Percentiles rank a stretch among this genome's conserved stretches.
phyloP scores from a whole-genome alignment of 2,329 filamentous ascomycete genomes.

The Fusarium metavorans region DNA sequence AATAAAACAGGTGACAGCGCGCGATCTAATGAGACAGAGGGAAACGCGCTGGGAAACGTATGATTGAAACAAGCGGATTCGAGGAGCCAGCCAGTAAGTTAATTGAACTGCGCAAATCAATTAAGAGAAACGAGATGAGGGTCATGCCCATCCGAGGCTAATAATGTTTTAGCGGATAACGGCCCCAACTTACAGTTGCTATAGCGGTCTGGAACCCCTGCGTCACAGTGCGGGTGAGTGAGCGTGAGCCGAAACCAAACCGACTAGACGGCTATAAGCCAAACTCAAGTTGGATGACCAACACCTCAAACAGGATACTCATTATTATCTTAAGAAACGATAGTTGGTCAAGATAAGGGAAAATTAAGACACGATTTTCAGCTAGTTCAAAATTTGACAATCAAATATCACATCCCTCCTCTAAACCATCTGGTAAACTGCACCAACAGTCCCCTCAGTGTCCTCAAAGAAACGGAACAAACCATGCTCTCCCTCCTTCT shows the following conservation, averaged over 20 bases:
- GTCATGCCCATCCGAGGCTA: not conserved
- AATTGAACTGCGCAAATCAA: not conserved
- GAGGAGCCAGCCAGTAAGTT: not conserved
- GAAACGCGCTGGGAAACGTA: not conserved
- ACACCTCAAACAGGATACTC: not conserved
- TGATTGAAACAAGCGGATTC: not conserved
- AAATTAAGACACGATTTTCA: not conserved
- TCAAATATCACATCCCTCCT: not conserved
- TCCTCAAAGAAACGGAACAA: slow-evolving; percentile 48
- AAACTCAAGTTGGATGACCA: not conserved
- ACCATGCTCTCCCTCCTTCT: slow-evolving; percentile 44
- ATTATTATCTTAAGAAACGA: not conserved
- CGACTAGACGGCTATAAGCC: not conserved
- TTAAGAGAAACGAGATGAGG: not conserved
- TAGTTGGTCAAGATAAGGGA: not conserved
- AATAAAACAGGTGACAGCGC: too few species aligned
- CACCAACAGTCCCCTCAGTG: slow-evolving; percentile 47
- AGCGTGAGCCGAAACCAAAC: not conserved
- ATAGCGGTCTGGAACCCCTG: not conserved
- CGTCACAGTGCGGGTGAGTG: not conserved
- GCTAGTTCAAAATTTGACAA: not conserved
- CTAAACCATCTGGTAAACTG: slow-evolving; percentile 45
- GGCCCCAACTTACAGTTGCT: not conserved
- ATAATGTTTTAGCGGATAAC: not conserved
- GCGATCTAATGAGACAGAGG: not conserved